Conservation (phyloP, 2,329 filamentous ascomycete genomes). For the Emydomyces testavorans region DNA sequence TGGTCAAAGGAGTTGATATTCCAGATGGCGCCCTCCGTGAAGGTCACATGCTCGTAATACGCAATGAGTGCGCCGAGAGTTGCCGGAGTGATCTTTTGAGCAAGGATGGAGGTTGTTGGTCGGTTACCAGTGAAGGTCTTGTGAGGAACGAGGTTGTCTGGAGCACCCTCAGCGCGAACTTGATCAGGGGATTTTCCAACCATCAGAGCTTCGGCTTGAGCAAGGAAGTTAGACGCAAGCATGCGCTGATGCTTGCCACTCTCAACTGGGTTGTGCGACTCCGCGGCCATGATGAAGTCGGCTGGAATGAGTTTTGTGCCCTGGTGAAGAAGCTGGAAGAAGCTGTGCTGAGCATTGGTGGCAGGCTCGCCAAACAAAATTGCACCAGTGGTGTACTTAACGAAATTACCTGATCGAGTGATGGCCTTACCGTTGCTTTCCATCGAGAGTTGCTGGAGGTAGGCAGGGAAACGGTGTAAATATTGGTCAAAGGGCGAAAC, state of each 20-base stretch:
- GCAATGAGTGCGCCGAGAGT: slow-evolving; percentile 91
- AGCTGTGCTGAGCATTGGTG: slow-evolving; percentile 98
- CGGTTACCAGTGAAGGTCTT: slow-evolving; percentile 98
- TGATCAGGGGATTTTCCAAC: slow-evolving; percentile 39
- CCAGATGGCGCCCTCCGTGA: slow-evolving; percentile 95
- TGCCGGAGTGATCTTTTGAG: slow-evolving; percentile 84
- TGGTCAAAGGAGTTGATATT: slow-evolving; percentile 99
- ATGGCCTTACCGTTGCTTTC: slow-evolving; percentile 98
- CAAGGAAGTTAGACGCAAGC: slow-evolving; percentile 43
- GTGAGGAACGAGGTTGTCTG: slow-evolving; percentile 64
- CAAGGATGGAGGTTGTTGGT: slow-evolving; percentile 88
- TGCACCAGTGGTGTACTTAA: slow-evolving; percentile 94
- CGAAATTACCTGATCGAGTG: slow-evolving; percentile 72
- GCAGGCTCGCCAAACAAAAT: slow-evolving; percentile 96
- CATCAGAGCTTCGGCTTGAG: slow-evolving; percentile 45
- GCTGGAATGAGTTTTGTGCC: slow-evolving; percentile 97
- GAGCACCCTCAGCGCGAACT: slow-evolving; percentile 39
- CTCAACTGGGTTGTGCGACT: slow-evolving; percentile 93
- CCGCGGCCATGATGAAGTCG: slow-evolving; percentile 92
- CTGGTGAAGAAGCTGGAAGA: slow-evolving; percentile 99
- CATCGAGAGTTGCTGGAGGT: slow-evolving; percentile 98
- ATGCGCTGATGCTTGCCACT: slow-evolving; percentile 80
- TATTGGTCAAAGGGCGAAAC: slow-evolving; percentile 99
- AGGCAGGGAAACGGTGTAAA: slow-evolving; percentile 95
- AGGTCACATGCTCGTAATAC: slow-evolving; percentile 98